These are phyloP conservation scores for Kodamaea fukazawae DNA, from an alignment of 805 yeast species.

Conservation along the genomic window DNA sequence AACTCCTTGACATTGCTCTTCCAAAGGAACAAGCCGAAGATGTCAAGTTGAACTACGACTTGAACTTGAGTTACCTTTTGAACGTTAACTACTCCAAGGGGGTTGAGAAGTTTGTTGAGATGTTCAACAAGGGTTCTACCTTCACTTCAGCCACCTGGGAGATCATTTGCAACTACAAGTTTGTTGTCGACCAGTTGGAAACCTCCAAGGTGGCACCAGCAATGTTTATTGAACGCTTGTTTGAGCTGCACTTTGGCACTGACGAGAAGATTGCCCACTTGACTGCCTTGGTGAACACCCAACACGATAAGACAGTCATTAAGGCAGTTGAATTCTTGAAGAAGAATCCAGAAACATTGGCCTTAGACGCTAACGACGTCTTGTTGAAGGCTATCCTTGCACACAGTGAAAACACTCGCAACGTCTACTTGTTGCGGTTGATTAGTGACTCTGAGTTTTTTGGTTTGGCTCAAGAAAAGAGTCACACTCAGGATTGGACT, in stretches of 20 bases:
- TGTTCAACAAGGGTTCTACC: slow-evolving; percentile 28
- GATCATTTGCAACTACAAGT: slow-evolving; percentile 27
- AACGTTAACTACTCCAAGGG: slow-evolving; percentile 28
- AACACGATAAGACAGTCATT: slow-evolving; percentile 26
- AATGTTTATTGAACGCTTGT: slow-evolving; percentile 23
- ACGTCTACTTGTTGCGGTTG: slow-evolving; percentile 13
- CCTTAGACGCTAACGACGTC: no score
- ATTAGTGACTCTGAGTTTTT: background rate
- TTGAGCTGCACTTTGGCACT: slow-evolving; percentile 16
- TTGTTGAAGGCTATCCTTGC: no score
- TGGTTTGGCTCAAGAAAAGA: no score
- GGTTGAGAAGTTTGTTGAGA: slow-evolving; percentile 21
- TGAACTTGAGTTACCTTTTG: slow-evolving; percentile 28
- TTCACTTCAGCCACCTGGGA: slow-evolving; percentile 34
- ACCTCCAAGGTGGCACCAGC: slow-evolving; percentile 15
- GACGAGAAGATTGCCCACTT: slow-evolving; percentile 11
- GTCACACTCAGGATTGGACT: slow-evolving; percentile 17
- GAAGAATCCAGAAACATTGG: background rate
- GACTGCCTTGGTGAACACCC: slow-evolving; percentile 17
- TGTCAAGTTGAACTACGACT: slow-evolving; percentile 12
- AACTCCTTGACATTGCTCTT: background rate
- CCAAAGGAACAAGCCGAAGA: background rate
- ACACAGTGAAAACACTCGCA: slow-evolving; percentile 4
- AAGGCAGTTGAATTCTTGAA: slow-evolving; percentile 18
- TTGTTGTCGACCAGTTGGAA: slow-evolving; percentile 21